Percentiles rank a stretch among this genome's conserved stretches.
Evolutionary conservation across 208 protist species (phyloP).

Genomic region (Trypanosoma rangeli): DNA sequence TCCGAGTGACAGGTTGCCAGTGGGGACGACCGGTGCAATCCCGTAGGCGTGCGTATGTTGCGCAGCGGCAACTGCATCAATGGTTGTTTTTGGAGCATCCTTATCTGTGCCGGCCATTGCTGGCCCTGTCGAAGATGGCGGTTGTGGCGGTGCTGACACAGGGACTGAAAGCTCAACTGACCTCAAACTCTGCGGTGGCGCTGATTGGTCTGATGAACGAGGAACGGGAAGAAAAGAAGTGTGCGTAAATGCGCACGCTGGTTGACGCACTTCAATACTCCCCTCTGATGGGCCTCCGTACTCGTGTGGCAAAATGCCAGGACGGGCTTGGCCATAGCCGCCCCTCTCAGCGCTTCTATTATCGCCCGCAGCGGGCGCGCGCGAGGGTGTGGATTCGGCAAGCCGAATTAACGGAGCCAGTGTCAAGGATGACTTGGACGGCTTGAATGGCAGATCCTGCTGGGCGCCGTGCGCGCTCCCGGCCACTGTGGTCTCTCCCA

Average conservation of each 20-base stretch:
- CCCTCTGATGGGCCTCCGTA: not conserved
- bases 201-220: not conserved
- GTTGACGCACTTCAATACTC: not conserved
- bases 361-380: not conserved
- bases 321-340: not conserved
- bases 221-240: not conserved
- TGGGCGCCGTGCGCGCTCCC: not conserved
- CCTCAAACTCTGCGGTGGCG: not conserved
- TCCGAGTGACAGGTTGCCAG: not conserved
- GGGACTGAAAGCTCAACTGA: not conserved
- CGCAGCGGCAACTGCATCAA: not conserved
- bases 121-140: not conserved
- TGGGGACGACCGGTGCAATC: not conserved
- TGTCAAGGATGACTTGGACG: conserved; percentile 7
- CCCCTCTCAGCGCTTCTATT: not conserved
- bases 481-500: not conserved
- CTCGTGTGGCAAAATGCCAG: not conserved
- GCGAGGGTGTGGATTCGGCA: not conserved
- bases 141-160: not conserved
- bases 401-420: conserved; percentile 19
- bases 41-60: not conserved
- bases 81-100: not conserved
- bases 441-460: not conserved
- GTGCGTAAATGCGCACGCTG: not conserved
- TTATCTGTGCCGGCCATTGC: not conserved